These are phyloP conservation scores for Picea sitchensis DNA, from an alignment of 75 land plant species.

Conservation along the genomic window DNA sequence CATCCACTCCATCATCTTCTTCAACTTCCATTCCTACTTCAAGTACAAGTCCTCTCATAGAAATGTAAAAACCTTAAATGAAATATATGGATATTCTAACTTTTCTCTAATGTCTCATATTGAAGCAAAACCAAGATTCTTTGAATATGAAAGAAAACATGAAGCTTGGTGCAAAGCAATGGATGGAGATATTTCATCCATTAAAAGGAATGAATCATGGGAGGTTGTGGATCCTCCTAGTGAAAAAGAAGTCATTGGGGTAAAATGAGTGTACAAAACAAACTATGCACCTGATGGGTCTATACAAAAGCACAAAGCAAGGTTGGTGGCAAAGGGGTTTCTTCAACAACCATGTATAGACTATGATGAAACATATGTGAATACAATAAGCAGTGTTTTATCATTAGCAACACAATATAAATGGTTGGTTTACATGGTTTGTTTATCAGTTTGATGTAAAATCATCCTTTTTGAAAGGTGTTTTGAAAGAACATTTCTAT, in stretches of 20 bases:
- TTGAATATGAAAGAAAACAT: slow-evolving; percentile 3
- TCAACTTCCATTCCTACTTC: not conserved
- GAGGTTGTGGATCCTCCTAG: not conserved
- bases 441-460: slow-evolving; percentile 15
- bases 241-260: not conserved
- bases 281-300: slow-evolving; percentile 10
- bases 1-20: not conserved
- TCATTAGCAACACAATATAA: slow-evolving; percentile 11
- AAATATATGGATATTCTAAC: not conserved
- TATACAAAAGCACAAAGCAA: slow-evolving; percentile 11
- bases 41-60: not conserved
- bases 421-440: not conserved
- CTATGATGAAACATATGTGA: slow-evolving; percentile 14
- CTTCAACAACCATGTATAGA: slow-evolving; percentile 1
- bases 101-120: not conserved
- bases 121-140: not conserved
- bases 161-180: not conserved
- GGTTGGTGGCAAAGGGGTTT: slow-evolving; percentile 15
- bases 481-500: not conserved
- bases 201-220: too few relatives aligned
- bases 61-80: not conserved
- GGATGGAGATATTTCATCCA: too few relatives aligned
- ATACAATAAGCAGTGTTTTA: slow-evolving; percentile 5
- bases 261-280: slow-evolving; percentile 11
- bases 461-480: slow-evolving; percentile 17